These are phyloP conservation scores for Colletotrichum musae DNA, from an alignment of 2,329 filamentous ascomycete genomes.

Conservation along the genomic window DNA sequence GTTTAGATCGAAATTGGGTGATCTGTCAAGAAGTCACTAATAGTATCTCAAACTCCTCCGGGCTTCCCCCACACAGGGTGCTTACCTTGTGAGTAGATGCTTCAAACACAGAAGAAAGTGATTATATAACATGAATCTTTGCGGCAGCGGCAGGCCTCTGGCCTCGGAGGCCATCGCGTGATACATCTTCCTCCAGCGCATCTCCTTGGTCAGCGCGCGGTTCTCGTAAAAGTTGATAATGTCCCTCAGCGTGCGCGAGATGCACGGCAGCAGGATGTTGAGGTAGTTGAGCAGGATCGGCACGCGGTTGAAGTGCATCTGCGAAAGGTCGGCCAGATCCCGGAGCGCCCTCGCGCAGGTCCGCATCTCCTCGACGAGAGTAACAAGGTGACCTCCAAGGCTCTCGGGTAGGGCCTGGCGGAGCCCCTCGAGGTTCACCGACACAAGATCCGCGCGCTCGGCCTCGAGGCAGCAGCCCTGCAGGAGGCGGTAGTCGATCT, in stretches of 20 bases:
- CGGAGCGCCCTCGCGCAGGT: constrained; percentile 62
- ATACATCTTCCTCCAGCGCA: constrained; percentile 73
- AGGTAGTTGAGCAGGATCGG: constrained; percentile 69
- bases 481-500: constrained; percentile 57
- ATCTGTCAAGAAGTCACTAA: constrained; percentile 49
- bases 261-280: constrained; percentile 69
- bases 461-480: constrained; percentile 70
- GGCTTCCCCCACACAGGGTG: neutral
- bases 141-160: constrained; percentile 64
- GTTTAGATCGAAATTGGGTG: constrained; percentile 70
- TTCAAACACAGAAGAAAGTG: constrained; percentile 65
- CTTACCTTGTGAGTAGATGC: constrained; percentile 66
- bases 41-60: neutral
- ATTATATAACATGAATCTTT: constrained; percentile 70
- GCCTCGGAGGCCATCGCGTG: constrained; percentile 68
- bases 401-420: constrained; percentile 59
- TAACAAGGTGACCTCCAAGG: constrained; percentile 62
- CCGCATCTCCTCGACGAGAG: constrained; percentile 64
- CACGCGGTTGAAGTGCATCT: constrained; percentile 65
- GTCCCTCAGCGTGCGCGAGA: constrained; percentile 66
- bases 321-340: constrained; percentile 68
- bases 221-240: constrained; percentile 68
- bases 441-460: constrained; percentile 64
- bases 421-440: constrained; percentile 64
- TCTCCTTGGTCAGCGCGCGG: constrained; percentile 60